Base-by-base conservation (phyloP, 148 eudicot genomes). In the Rhododendron mucronatum region DNA sequence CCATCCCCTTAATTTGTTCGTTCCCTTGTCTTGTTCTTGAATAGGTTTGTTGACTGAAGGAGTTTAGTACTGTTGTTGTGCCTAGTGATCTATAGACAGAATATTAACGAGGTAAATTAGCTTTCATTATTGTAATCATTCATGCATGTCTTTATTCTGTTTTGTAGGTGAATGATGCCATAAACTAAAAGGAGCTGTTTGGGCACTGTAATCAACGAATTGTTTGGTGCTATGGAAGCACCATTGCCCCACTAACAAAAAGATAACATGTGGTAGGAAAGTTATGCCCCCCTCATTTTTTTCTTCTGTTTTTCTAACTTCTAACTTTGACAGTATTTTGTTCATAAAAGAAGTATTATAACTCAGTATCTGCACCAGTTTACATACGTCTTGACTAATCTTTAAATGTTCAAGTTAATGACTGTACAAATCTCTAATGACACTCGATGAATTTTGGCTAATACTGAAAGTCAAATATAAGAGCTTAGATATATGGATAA, bases 201-300 rank as follows among this genome's bases (percentile, higher is more conserved):
- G n/a, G 35, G 37, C 59, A 47, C 59, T 35, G 5, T 16, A 20
- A 81, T 53, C 69, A 81, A 81, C 28, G 69, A 53, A 35, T 63
- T 63, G 63, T 55, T 63, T 45, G 33, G 26, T 41, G 81, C 53
- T n/a, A 12, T 78, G 16, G 81, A 7, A 41, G 50, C 81, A 78
- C 53, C 81, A 76, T 84, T 80, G 83, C 78, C 86, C 85, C 88
- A 78, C 53, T 16, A 79, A 8, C 76, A 82, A 83, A 50, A 20
- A 78, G 13, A 41, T 78, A 10, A 78, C 81, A 45, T 78, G 48
- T 78, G 50, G 28, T 44, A 78, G 50, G 3, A 78, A 37, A 78
- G 50, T 78, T 78, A 16, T 13, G 8, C 37, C 23, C 20, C 41
- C 50, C 47, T 2, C 23, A 1, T 12, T 28, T 30, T 69, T 69